phyloP scores from a whole-genome alignment of 2,329 filamentous ascomycete genomes.

The Microcyclosporella mali region DNA sequence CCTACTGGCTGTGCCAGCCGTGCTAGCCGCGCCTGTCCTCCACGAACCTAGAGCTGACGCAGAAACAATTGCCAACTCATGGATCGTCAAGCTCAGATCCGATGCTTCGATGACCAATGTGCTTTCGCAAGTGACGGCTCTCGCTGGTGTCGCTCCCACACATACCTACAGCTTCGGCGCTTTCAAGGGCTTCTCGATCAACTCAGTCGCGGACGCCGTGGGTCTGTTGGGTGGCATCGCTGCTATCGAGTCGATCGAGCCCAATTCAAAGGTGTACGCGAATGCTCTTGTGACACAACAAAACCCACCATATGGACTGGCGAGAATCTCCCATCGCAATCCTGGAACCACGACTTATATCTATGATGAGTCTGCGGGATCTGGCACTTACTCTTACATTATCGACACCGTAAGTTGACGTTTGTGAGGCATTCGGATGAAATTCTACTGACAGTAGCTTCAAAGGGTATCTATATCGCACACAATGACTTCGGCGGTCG shows the following conservation, averaged over 20 bases:
- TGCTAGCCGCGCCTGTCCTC: conserved; percentile 18
- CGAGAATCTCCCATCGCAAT: conserved; percentile 34
- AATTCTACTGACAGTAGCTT: too few relatives aligned
- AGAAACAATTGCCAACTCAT: conserved; percentile 18
- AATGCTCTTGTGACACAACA: conserved; percentile 33
- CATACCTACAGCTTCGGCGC: conserved; percentile 35
- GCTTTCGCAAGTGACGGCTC: conserved; percentile 13
- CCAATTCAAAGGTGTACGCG: conserved; percentile 33
- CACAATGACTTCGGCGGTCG: conserved; percentile 26
- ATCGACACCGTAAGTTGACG: conserved; percentile 20
- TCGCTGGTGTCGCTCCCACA: conserved; percentile 14
- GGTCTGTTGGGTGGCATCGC: conserved; percentile 22
- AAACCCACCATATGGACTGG: conserved; percentile 38
- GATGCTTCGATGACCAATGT: conserved; percentile 13
- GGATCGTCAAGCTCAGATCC: conserved; percentile 19
- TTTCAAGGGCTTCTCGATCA: conserved; percentile 36
- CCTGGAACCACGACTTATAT: conserved; percentile 31
- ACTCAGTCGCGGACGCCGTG: conserved; percentile 30
- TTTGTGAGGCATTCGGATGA: too few relatives aligned
- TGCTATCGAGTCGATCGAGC: conserved; percentile 34
- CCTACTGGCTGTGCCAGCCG: conserved; percentile 17
- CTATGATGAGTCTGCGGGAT: conserved; percentile 36
- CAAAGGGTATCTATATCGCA: conserved; percentile 14
- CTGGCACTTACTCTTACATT: conserved; percentile 21
- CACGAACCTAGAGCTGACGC: conserved; percentile 12